Evolutionary conservation across 2,329 filamentous ascomycete genomes (phyloP).

Genomic region (Paracamarosporium sp.): DNA sequence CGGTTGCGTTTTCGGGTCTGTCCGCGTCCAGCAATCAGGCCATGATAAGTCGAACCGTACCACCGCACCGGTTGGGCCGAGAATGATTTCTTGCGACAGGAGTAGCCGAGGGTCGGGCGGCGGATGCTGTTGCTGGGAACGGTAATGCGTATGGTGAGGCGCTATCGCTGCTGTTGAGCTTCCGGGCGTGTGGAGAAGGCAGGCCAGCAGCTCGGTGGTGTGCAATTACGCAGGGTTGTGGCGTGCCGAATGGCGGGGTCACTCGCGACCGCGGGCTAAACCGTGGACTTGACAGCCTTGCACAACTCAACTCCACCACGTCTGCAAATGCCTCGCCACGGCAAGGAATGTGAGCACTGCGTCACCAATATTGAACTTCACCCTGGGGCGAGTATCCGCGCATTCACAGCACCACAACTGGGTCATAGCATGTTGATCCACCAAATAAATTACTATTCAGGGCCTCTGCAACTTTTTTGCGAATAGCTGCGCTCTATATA

Average conservation of each 20-base stretch:
- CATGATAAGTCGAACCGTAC: constrained; percentile 9
- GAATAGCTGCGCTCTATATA: background rate
- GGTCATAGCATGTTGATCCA: background rate
- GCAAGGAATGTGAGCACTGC: too few relatives aligned
- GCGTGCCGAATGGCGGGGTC: constrained; percentile 8
- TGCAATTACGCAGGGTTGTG: constrained; percentile 25
- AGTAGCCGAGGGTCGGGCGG: constrained; percentile 28
- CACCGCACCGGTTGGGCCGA: background rate
- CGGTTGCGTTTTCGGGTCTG: constrained; percentile 4
- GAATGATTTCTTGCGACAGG: background rate
- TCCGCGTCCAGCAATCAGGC: constrained; percentile 17
- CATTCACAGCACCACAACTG: background rate
- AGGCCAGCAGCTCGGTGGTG: constrained; percentile 4
- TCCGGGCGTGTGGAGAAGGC: constrained; percentile 32
- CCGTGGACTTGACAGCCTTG: too few relatives aligned
- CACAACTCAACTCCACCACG: background rate
- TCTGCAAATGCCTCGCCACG: background rate
- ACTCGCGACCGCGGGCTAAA: too few relatives aligned
- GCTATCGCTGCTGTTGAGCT: constrained; percentile 44
- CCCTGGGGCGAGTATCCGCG: background rate
- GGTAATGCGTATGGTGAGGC: constrained; percentile 25
- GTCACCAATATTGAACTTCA: background rate
- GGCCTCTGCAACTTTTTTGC: background rate
- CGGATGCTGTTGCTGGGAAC: constrained; percentile 13
- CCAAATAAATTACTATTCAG: constrained; percentile 3